Evolutionary conservation across 2,329 filamentous ascomycete species (phyloP).

Genomic region (Fusarium transvaalense): DNA sequence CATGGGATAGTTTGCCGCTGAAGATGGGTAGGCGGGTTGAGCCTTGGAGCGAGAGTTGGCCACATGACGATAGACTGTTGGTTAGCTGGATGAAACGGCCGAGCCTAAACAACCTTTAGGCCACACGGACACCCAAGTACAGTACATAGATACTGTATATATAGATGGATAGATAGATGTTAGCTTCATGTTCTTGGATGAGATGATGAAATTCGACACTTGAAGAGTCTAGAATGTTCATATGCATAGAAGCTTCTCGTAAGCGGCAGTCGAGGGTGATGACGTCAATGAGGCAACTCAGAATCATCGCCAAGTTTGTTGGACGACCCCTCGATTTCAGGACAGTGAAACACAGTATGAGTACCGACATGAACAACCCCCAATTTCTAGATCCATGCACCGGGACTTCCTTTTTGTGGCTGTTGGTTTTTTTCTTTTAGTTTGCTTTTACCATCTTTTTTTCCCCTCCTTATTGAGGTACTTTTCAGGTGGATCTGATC

Average conservation of each 20-base stretch:
- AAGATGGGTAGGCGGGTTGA: too few species aligned
- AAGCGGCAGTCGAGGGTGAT: constrained; percentile 2
- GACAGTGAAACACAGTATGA: constrained; percentile 9
- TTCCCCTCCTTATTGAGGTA: not conserved
- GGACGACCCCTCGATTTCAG: not conserved
- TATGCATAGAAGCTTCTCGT: constrained; percentile 26
- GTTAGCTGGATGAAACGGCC: not conserved
- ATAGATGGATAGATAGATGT: too few species aligned
- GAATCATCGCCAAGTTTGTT: constrained; percentile 15
- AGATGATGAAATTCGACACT: not conserved
- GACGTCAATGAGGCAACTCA: constrained; percentile 47
- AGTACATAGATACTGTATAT: not conserved
- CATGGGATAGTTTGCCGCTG: constrained; percentile 1
- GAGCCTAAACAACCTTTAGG: not conserved
- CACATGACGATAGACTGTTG: not conserved
- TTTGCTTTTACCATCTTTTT: too few species aligned
- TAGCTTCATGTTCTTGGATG: not conserved
- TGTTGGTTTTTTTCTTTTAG: not conserved
- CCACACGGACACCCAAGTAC: not conserved
- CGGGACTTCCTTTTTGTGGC: constrained; percentile 1
- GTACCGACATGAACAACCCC: not conserved
- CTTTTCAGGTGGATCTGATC: too few species aligned
- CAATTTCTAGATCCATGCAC: constrained; percentile 20
- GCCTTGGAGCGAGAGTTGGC: not conserved
- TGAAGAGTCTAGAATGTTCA: not conserved